These are phyloP conservation scores for Stentor coeruleus DNA, from an alignment of 73 alveolate species.

Conservation along the genomic window DNA sequence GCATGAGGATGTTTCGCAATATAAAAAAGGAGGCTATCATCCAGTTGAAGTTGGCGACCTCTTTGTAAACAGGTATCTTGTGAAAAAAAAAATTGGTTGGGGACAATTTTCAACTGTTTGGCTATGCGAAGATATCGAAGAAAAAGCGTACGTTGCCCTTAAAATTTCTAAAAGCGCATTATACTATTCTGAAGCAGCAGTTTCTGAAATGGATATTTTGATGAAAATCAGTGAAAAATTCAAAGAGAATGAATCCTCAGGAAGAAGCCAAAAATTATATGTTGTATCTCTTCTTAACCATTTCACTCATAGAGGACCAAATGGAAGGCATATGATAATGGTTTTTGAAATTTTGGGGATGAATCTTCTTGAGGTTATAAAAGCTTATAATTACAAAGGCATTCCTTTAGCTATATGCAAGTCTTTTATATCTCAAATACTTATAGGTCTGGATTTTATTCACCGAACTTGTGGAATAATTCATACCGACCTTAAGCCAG, in stretches of 20 bases:
- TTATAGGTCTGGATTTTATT: constrained; percentile 56
- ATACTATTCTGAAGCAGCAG: constrained; percentile 92
- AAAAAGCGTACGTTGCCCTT: constrained; percentile 87
- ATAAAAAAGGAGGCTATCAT: constrained; percentile 94
- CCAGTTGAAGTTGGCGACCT: constrained; percentile 96
- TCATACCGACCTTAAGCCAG: constrained; percentile 83
- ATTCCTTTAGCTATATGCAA: too few species aligned
- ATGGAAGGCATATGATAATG: constrained; percentile 85
- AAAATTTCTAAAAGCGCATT: constrained; percentile 89
- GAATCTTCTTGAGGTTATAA: constrained; percentile 70
- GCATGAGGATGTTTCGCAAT: constrained; percentile 60
- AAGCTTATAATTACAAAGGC: constrained; percentile 78
- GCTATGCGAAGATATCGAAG: constrained; percentile 83
- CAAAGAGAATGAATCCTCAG: constrained; percentile 32
- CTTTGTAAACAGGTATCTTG: constrained; percentile 80
- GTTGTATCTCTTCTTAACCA: constrained; percentile 81
- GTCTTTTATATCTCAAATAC: constrained; percentile 72
- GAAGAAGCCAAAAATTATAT: constrained; percentile 69
- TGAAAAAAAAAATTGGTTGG: constrained; percentile 89
- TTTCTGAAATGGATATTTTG: constrained; percentile 90
- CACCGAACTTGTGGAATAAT: constrained; percentile 78
- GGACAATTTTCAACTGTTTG: constrained; percentile 95
- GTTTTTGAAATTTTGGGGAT: constrained; percentile 86
- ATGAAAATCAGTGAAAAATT: constrained; percentile 79
- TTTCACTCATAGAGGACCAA: constrained; percentile 78